These are phyloP conservation scores for Chaetomium sp. DNA, from an alignment of 2,329 filamentous ascomycete species.

Conservation along the genomic window DNA sequence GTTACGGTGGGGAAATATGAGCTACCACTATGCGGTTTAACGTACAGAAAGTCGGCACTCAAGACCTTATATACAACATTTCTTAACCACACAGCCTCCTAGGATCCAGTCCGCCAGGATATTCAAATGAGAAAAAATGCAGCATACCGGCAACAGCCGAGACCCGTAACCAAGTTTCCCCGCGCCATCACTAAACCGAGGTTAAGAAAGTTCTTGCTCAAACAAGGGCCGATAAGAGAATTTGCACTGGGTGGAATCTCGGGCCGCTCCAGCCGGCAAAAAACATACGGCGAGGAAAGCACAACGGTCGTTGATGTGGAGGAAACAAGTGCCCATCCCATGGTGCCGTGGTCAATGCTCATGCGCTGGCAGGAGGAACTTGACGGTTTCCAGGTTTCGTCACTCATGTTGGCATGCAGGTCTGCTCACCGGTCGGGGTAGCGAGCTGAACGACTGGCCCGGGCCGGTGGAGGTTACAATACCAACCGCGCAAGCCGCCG, in stretches of 20 bases:
- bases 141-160: not conserved
- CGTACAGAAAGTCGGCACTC: not conserved
- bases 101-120: too few relatives aligned
- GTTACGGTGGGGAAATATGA: not conserved
- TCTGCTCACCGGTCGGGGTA: conserved; percentile 19
- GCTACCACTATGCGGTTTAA: not conserved
- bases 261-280: not conserved
- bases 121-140: not conserved
- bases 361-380: not conserved
- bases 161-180: not conserved
- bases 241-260: not conserved
- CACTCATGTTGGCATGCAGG: not conserved
- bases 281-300: not conserved
- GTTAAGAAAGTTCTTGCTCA: not conserved
- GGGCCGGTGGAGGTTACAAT: not conserved
- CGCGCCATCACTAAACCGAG: not conserved
- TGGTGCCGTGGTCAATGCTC: not conserved
- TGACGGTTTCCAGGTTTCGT: not conserved
- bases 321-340: not conserved
- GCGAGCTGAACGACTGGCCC: not conserved
- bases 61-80: not conserved
- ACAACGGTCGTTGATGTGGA: not conserved
- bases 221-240: not conserved
- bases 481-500: conserved; percentile 1
- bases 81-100: not conserved